Conservation (phyloP, 2,329 filamentous ascomycete species). For the Paraconiothyrium brasiliense region DNA sequence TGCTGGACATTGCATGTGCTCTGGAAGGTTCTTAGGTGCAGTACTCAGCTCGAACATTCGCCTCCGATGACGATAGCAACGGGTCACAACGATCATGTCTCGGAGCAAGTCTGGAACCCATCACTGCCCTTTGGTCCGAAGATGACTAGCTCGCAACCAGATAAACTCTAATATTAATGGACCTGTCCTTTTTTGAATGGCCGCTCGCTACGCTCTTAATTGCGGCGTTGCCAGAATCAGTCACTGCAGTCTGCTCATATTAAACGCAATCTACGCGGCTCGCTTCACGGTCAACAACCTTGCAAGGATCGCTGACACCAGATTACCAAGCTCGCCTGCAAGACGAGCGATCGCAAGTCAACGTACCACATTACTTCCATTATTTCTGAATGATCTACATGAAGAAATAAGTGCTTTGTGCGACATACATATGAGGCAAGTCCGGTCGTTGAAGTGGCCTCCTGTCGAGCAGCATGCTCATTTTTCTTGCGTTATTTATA, state of each 20-base stretch:
- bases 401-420: conserved; percentile 16
- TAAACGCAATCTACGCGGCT: conserved; percentile 31
- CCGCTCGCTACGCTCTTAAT: conserved; percentile 17
- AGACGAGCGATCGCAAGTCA: conserved; percentile 9
- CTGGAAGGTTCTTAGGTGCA: neutral
- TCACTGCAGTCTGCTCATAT: conserved; percentile 28
- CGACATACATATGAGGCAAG: conserved; percentile 5
- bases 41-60: neutral
- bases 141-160: conserved; percentile 10
- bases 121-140: conserved; percentile 25
- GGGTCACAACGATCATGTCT: neutral
- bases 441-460: neutral
- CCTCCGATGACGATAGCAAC: neutral
- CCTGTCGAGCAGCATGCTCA: conserved; percentile 1
- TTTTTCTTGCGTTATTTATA: conserved; percentile 24
- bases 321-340: conserved; percentile 9
- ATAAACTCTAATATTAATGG: conserved; percentile 17
- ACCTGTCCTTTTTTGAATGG: conserved; percentile 14
- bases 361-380: conserved; percentile 15
- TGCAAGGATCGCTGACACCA: conserved; percentile 16
- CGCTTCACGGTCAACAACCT: conserved; percentile 25
- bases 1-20: neutral
- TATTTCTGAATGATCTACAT: conserved; percentile 16
- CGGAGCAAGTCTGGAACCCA: neutral
- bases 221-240: conserved; percentile 27